Conservation (phyloP, 257 asterid genomes). For the Fraxinus cuspidata region DNA sequence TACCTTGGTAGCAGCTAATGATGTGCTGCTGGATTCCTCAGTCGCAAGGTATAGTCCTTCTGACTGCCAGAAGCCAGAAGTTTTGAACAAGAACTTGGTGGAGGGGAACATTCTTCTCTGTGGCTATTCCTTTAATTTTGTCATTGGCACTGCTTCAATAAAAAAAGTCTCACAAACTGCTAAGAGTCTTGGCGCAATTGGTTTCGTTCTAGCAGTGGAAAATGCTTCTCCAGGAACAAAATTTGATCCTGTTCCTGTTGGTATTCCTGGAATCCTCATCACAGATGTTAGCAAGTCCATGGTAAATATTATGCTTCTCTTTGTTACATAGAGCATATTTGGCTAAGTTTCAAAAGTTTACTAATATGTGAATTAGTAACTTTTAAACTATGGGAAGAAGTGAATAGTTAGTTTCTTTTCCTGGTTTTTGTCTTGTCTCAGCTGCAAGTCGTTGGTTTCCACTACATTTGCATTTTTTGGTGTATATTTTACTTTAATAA, state of each 20-base stretch:
- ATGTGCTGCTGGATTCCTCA: constrained; percentile 80
- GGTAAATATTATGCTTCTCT: constrained; percentile 44
- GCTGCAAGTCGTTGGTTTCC: not conserved
- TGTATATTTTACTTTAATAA: not conserved
- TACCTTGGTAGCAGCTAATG: constrained; percentile 94
- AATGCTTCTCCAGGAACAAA: constrained; percentile 90
- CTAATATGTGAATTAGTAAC: not conserved
- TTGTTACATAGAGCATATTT: not conserved
- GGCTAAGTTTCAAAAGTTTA: not conserved
- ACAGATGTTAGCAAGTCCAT: constrained; percentile 67
- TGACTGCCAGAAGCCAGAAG: constrained; percentile 96
- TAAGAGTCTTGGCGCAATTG: constrained; percentile 85
- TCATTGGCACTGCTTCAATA: constrained; percentile 81
- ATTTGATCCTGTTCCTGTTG: constrained; percentile 88
- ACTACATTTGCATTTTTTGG: not conserved
- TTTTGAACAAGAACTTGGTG: constrained; percentile 80
- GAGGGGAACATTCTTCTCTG: constrained; percentile 94
- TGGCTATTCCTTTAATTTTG: constrained; percentile 94
- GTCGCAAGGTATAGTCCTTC: constrained; percentile 60
- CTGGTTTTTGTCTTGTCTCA: not conserved
- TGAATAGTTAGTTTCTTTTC: not conserved
- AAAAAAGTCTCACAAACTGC: constrained; percentile 84
- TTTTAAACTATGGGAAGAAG: not conserved
- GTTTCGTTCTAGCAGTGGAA: constrained; percentile 96
- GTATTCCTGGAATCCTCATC: constrained; percentile 84